These are phyloP conservation scores for Amanita pseudoporphyria DNA, from an alignment of 768 basidiomycete genomes.

Conservation along the genomic window DNA sequence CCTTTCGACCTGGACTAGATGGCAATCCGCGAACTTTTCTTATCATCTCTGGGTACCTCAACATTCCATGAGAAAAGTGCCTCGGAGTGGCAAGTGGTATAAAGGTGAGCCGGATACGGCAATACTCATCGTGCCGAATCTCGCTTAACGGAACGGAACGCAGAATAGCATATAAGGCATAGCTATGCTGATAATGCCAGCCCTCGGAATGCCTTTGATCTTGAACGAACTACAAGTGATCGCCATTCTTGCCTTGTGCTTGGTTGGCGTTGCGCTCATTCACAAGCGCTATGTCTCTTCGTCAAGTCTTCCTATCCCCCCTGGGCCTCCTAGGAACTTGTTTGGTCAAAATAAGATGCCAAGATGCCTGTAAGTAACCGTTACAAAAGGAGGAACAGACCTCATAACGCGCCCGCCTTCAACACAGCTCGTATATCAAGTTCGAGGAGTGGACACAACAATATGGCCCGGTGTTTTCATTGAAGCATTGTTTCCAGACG, in stretches of 20 bases:
- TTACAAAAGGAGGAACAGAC: no score
- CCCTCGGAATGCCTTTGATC: background rate
- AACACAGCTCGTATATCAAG: slow-evolving; percentile 32
- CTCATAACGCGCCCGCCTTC: background rate
- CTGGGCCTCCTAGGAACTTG: background rate
- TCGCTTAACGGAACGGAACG: background rate
- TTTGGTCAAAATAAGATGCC: background rate
- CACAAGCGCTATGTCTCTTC: background rate
- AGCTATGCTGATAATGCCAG: background rate
- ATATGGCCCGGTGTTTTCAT: slow-evolving; percentile 52
- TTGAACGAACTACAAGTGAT: background rate
- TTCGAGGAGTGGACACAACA: slow-evolving; percentile 51
- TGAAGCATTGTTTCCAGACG: slow-evolving; percentile 37
- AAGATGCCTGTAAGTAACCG: no score
- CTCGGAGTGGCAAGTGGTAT: no score
- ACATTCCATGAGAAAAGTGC: no score
- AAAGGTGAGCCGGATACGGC: no score
- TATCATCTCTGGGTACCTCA: no score
- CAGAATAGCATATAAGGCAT: background rate
- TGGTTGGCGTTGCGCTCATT: background rate
- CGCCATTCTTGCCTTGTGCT: background rate
- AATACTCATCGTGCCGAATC: no score
- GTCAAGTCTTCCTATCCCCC: background rate
- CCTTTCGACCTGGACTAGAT: no score
- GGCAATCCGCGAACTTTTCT: no score